Percentiles rank a stretch among this genome's conserved stretches.
These are phyloP conservation scores for Pleurotus pulmonarius DNA, from an alignment of 768 basidiomycete species.

Conservation along the genomic window DNA sequence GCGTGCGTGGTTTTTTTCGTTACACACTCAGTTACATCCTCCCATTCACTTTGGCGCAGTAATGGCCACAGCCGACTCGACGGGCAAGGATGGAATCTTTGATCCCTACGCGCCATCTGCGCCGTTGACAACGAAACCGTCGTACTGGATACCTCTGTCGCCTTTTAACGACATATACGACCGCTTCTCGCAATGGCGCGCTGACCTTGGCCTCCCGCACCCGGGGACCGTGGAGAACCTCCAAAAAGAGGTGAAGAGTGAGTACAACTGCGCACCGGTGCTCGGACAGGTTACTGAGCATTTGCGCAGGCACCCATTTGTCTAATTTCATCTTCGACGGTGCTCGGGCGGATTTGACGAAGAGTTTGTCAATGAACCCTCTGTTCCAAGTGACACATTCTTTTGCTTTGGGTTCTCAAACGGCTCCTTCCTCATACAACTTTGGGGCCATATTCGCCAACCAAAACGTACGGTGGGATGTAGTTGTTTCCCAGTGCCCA, in stretches of 20 bases:
- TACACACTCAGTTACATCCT: slow-evolving; percentile 22
- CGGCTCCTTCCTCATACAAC: slow-evolving; percentile 84
- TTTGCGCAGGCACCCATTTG: slow-evolving; percentile 72
- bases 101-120: slow-evolving; percentile 32
- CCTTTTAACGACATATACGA: slow-evolving; percentile 68
- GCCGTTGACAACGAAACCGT: slow-evolving; percentile 25
- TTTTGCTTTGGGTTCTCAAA: slow-evolving; percentile 86
- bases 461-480: slow-evolving; percentile 49
- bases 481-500: slow-evolving; percentile 11
- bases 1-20: slow-evolving; percentile 33
- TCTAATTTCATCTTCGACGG: slow-evolving; percentile 98
- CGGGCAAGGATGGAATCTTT: slow-evolving; percentile 39
- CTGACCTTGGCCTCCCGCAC: slow-evolving; percentile 76
- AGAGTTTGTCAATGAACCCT: slow-evolving; percentile 89
- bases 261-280: slow-evolving; percentile 17
- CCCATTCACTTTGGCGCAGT: slow-evolving; percentile 17
- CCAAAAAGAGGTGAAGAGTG: slow-evolving; percentile 90
- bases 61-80: slow-evolving; percentile 43
- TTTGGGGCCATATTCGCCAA: slow-evolving; percentile 93
- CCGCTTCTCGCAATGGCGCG: slow-evolving; percentile 79
- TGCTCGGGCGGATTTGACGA: slow-evolving; percentile 92
- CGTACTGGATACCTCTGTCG: slow-evolving; percentile 41
- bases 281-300: slow-evolving; percentile 5
- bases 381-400: slow-evolving; percentile 98
- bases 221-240: slow-evolving; percentile 94